phyloP scores from a whole-genome alignment of 768 basidiomycete genomes.

The Suillus ampliporus region DNA sequence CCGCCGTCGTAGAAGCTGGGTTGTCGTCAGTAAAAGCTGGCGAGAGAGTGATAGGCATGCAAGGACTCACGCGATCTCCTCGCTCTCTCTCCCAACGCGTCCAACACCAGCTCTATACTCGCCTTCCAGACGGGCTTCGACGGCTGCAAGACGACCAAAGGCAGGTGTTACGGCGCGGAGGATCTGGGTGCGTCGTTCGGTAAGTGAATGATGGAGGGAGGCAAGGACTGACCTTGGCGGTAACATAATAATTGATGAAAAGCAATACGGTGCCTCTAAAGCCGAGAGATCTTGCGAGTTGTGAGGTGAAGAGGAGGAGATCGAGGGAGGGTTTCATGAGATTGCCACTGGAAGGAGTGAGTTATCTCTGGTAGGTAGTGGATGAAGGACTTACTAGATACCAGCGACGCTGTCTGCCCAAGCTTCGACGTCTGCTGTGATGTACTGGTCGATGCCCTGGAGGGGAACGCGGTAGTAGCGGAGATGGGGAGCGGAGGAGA shows the following conservation, averaged over 20 bases:
- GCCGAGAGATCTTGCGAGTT: constrained; percentile 89
- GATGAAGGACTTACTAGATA: constrained; percentile 74
- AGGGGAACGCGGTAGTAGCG: constrained; percentile 70
- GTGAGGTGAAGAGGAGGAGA: constrained; percentile 88
- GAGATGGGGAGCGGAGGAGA: constrained; percentile 73
- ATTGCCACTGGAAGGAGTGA: constrained; percentile 68
- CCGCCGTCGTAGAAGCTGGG: constrained; percentile 92
- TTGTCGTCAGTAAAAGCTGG: not conserved
- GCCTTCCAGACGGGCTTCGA: constrained; percentile 87
- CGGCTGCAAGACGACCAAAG: constrained; percentile 87
- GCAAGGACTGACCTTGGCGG: constrained; percentile 50
- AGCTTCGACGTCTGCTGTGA: constrained; percentile 89
- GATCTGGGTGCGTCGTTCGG: constrained; percentile 51
- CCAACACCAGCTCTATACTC: constrained; percentile 91
- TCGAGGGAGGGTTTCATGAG: constrained; percentile 92
- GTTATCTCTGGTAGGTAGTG: not conserved
- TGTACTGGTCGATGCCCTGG: constrained; percentile 88
- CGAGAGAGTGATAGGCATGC: not conserved
- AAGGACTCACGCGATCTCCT: constrained; percentile 84
- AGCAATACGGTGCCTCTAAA: constrained; percentile 81
- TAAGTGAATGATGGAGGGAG: not conserved
- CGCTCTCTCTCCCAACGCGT: constrained; percentile 84
- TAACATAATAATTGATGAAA: constrained; percentile 86
- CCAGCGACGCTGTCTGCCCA: constrained; percentile 88
- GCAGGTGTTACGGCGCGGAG: constrained; percentile 88